Conservation (phyloP, 345 rosid genomes). For the Toxicodendron radicans region DNA sequence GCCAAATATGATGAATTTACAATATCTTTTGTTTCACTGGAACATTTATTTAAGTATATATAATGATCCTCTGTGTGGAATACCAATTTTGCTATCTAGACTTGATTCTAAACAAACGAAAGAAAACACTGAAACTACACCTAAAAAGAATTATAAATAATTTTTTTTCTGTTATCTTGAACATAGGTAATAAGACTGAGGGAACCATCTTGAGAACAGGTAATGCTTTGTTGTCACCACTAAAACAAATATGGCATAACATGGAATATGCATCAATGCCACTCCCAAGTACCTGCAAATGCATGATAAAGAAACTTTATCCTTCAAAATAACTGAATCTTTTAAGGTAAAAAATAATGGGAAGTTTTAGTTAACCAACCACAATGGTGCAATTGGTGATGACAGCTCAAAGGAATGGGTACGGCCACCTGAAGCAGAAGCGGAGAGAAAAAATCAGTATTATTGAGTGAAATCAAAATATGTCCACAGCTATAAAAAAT, state of each 20-base stretch:
- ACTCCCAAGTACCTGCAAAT: conserved; percentile 51
- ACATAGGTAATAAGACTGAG: conserved; percentile 34
- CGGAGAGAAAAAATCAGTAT: background rate
- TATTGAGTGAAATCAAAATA: conserved; percentile 12
- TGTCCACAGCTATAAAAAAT: background rate
- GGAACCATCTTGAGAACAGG: conserved; percentile 49
- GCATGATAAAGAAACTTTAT: background rate
- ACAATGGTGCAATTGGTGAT: conserved; percentile 52
- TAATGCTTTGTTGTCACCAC: conserved; percentile 37
- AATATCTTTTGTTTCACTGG: too few species aligned
- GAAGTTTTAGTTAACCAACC: conserved; percentile 38
- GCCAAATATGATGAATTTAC: too few species aligned
- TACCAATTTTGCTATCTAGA: background rate
- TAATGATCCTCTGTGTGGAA: background rate
- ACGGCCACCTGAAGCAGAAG: conserved; percentile 63
- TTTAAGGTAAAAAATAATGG: background rate
- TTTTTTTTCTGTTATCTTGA: background rate
- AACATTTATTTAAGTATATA: too few species aligned
- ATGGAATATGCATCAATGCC: conserved; percentile 59
- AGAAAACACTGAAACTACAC: too few species aligned
- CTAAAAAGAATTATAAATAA: too few species aligned
- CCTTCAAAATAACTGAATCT: background rate
- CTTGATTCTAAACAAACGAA: background rate
- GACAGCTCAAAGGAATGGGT: conserved; percentile 65
- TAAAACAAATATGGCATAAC: conserved; percentile 49